A percentile compares a stretch with the other conserved stretches of the same genome.
Conservation (phyloP, 1,139 yeast genomes). For the Geotrichum restrictum region DNA sequence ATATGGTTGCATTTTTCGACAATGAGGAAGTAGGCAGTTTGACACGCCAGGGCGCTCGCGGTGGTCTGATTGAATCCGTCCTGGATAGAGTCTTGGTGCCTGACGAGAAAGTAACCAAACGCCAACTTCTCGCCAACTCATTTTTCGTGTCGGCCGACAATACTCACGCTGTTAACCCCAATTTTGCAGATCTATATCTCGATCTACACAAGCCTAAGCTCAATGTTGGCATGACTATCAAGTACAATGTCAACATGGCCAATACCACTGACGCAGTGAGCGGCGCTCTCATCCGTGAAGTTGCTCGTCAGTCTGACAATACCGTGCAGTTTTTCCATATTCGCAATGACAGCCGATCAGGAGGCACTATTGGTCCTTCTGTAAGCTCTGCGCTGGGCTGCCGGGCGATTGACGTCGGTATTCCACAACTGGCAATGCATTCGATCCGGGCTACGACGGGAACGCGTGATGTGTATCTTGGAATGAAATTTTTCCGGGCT, state of each 20-base stretch:
- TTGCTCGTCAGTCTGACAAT: slow-evolving; percentile 54
- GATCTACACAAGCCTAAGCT: slow-evolving; percentile 68
- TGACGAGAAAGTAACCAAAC: slow-evolving; percentile 42
- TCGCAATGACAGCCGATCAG: slow-evolving; percentile 68
- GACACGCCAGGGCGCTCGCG: slow-evolving; percentile 90
- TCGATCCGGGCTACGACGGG: slow-evolving; percentile 76
- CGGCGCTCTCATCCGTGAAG: slow-evolving; percentile 53
- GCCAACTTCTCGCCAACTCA: slow-evolving; percentile 51
- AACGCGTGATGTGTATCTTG: slow-evolving; percentile 63
- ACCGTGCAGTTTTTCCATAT: slow-evolving; percentile 50
- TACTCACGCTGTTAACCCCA: slow-evolving; percentile 93
- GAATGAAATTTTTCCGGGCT: slow-evolving; percentile 58
- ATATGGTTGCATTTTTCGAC: slow-evolving; percentile 75
- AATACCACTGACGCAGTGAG: slow-evolving; percentile 71
- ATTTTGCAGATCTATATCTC: slow-evolving; percentile 59
- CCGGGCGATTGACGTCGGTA: slow-evolving; percentile 70
- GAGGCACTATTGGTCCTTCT: slow-evolving; percentile 78
- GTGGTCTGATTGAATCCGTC: slow-evolving; percentile 76
- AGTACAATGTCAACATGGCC: slow-evolving; percentile 64
- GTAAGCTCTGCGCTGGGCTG: slow-evolving; percentile 65
- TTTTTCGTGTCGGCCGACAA: slow-evolving; percentile 86
- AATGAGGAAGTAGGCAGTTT: slow-evolving; percentile 90
- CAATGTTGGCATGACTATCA: slow-evolving; percentile 63
- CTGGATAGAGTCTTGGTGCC: slow-evolving; percentile 61
- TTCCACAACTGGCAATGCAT: slow-evolving; percentile 78